Percentiles rank a stretch among this genome's conserved stretches.
Evolutionary conservation across 2,329 filamentous ascomycete genomes (phyloP).

Genomic region (Cytospora schulzeri): DNA sequence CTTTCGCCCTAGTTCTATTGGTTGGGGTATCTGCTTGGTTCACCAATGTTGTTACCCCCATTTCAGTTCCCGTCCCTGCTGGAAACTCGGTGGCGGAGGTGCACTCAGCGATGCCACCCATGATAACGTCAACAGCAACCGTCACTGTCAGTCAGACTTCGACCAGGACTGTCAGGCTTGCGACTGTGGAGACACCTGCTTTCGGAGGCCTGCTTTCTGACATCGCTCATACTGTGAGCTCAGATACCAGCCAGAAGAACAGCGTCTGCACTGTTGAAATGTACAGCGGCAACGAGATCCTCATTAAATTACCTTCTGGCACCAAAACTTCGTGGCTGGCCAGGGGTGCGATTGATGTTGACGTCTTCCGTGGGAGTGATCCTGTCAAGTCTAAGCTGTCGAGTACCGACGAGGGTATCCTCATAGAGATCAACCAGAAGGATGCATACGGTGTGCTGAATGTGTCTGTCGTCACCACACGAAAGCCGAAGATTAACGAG

Average conservation of each 20-base stretch:
- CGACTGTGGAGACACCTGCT: slow-evolving; percentile 33
- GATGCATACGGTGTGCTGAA: slow-evolving; percentile 62
- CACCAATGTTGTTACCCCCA: background rate
- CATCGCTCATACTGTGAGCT: slow-evolving; percentile 33
- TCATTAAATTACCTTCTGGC: slow-evolving; percentile 54
- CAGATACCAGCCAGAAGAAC: slow-evolving; percentile 35
- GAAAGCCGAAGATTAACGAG: slow-evolving; percentile 62
- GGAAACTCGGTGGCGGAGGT: background rate
- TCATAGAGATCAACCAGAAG: slow-evolving; percentile 53
- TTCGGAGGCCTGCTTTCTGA: slow-evolving; percentile 47
- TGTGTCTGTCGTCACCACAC: slow-evolving; percentile 59
- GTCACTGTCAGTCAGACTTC: slow-evolving; percentile 43
- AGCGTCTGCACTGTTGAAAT: slow-evolving; percentile 50
- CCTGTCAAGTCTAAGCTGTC: slow-evolving; percentile 52
- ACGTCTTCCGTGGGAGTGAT: slow-evolving; percentile 52
- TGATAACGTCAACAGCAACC: slow-evolving; percentile 33
- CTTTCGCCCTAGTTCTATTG: background rate
- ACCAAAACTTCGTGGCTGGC: slow-evolving; percentile 58
- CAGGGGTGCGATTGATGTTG: slow-evolving; percentile 58
- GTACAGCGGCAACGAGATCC: slow-evolving; percentile 51
- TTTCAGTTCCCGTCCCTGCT: background rate
- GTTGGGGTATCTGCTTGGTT: slow-evolving; percentile 1
- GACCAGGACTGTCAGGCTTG: slow-evolving; percentile 39
- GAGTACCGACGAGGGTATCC: slow-evolving; percentile 52
- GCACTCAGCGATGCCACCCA: slow-evolving; percentile 4